Evolutionary conservation across 2,329 filamentous ascomycete species (phyloP), one percentile per base, ranked within the genome.

Genomic region (Neurospora sp.): DNA sequence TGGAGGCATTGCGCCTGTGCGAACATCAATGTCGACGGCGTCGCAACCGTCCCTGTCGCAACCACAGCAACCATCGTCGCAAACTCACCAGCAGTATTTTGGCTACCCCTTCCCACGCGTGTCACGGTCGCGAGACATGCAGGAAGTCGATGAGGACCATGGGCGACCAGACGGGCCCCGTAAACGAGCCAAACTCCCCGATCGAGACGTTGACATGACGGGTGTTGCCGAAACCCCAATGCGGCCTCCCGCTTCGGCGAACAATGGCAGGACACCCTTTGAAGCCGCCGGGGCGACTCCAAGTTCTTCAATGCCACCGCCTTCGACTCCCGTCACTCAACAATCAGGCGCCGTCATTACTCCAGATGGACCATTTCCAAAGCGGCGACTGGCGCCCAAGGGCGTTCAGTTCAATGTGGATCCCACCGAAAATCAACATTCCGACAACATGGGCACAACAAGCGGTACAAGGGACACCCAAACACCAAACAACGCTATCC

Each of bases 161-260:
- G 66, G 68, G 70, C 39, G 57, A 70, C 28, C 72, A 73, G 71
- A 69, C 33, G 71, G 69, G 5, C 57, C 73, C 6, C 72, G 74
- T 11, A 77, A 76, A 69, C 72, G 75, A 17, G 65, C 70, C 6
- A 74, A 71, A 65, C 69, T 74, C 36, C 74, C 71, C 4, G 74
- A 62, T 62, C 28, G 52, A 62, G 52, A 74, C 33, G 28, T 71
- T 57, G 68, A 72, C 17, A 73, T 73, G 70, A 15, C 36, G 28
- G 52, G 52, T 17, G 73, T 73, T 69, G 70, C 39, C 68, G 71
- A 71, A 37, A 52, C 2, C 66, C 46, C 52, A 23, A n/a, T 37
- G 43, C 23, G 37, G 46, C 38, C 57, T 15, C 39, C 40, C 28
- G 28, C 40, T 33, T 36, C 23, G 43, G 33, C 8, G 43, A 28